A percentile compares a stretch with the other conserved stretches of the same genome.
Evolutionary conservation across 768 basidiomycete species (phyloP).

Genomic region (Boletus rubescentipes): DNA sequence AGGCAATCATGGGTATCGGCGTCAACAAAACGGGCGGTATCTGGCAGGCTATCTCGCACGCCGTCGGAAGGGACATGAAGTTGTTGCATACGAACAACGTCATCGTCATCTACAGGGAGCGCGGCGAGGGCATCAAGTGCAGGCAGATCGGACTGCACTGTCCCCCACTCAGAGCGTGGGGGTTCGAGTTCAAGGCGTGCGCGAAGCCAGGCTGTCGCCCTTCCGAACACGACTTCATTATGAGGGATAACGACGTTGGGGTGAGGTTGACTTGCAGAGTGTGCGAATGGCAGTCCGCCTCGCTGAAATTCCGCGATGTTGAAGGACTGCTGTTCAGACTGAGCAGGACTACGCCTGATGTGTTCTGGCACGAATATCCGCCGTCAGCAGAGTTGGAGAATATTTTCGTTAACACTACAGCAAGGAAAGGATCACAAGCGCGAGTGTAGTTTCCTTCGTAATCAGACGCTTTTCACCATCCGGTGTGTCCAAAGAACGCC

Average conservation of each 20-base stretch:
- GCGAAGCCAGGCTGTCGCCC: not conserved
- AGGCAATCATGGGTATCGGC: not conserved
- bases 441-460: too few relatives aligned
- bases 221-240: not conserved
- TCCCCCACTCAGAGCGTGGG: not conserved
- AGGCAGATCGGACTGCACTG: not conserved
- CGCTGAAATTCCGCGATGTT: not conserved
- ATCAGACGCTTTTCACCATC: too few relatives aligned
- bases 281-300: not conserved
- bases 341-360: not conserved
- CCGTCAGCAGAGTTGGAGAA: not conserved
- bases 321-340: not conserved
- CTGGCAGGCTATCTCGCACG: not conserved
- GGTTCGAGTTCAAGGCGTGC: not conserved
- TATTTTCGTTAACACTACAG: too few relatives aligned
- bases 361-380: slow-evolving; percentile 2
- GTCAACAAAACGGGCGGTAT: not conserved
- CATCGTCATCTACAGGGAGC: not conserved
- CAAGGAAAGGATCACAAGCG: too few relatives aligned
- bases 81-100: not conserved
- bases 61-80: not conserved
- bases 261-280: not conserved
- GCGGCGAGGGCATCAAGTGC: not conserved
- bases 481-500: too few relatives aligned
- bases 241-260: not conserved